phyloP scores from a whole-genome alignment of 2,329 filamentous ascomycete species.

The Colletotrichum phormii region DNA sequence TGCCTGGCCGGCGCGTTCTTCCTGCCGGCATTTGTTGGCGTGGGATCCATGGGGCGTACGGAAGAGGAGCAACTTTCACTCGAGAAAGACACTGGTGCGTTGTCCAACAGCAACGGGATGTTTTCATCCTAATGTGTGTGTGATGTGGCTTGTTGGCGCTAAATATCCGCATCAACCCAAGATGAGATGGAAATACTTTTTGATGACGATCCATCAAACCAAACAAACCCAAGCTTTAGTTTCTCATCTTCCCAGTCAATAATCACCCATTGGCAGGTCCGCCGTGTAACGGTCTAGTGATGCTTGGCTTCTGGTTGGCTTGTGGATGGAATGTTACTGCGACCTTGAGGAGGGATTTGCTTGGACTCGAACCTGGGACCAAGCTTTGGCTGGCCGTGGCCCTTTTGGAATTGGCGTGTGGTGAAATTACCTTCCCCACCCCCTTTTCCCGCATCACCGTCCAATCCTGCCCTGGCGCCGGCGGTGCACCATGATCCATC shows the following conservation, averaged over 20 bases:
- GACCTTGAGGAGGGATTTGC: constrained; percentile 4
- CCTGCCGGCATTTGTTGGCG: constrained; percentile 27
- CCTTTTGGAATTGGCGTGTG: constrained; percentile 8
- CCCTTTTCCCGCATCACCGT: constrained; percentile 35
- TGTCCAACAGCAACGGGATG: neutral
- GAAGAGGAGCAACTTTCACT: neutral
- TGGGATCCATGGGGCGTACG: constrained; percentile 10
- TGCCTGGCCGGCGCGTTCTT: constrained; percentile 20
- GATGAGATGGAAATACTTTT: neutral
- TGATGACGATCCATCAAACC: neutral
- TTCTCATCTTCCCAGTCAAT: neutral
- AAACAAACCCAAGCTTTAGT: neutral
- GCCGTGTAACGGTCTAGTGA: neutral
- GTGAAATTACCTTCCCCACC: constrained; percentile 36
- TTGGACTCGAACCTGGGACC: constrained; percentile 21
- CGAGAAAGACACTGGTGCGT: neutral
- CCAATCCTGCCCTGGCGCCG: constrained; percentile 24
- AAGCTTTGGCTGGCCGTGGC: constrained; percentile 29
- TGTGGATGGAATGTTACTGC: neutral
- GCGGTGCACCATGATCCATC: constrained; percentile 14
- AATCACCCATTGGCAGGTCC: constrained; percentile 2
- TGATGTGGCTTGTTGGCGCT: neutral
- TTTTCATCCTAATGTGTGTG: neutral
- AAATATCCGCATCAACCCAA: neutral
- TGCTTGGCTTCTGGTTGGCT: constrained; percentile 2